phyloP scores from a whole-genome alignment of 352 stramenopile species.

The Phytopythium litorale region DNA sequence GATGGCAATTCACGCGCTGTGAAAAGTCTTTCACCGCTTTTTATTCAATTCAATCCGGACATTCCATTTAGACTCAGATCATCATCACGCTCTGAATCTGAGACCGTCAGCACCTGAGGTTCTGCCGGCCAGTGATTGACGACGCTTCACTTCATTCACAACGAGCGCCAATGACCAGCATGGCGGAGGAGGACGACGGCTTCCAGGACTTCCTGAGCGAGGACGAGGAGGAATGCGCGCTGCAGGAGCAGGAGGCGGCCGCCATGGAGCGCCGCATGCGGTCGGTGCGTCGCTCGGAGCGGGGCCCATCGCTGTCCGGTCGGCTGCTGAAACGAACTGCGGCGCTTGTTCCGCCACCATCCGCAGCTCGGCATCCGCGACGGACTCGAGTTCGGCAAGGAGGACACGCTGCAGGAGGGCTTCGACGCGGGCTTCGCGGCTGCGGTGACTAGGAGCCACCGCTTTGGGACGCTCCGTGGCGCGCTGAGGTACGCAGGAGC shows the following conservation, averaged over 20 bases:
- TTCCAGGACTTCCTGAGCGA: slow-evolving; percentile 65
- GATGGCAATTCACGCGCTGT: too few relatives aligned
- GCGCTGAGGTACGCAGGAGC: slow-evolving; percentile 26
- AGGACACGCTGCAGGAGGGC: slow-evolving; percentile 62
- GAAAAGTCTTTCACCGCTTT: too few relatives aligned
- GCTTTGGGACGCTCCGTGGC: slow-evolving; percentile 45
- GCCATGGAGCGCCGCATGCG: slow-evolving; percentile 57
- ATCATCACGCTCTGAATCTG: too few relatives aligned
- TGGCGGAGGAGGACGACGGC: slow-evolving; percentile 44
- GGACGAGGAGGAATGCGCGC: slow-evolving; percentile 37
- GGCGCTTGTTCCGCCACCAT: neutral
- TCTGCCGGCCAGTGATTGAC: neutral
- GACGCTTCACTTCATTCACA: neutral
- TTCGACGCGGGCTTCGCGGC: slow-evolving; percentile 56
- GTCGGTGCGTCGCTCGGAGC: slow-evolving; percentile 27
- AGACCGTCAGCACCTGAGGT: too few relatives aligned
- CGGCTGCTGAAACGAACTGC: slow-evolving; percentile 5
- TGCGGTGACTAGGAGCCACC: slow-evolving; percentile 32
- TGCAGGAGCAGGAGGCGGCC: slow-evolving; percentile 45
- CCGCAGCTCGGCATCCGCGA: slow-evolving; percentile 59
- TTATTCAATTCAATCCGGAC: too few relatives aligned
- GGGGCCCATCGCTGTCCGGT: neutral
- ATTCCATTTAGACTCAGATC: too few relatives aligned
- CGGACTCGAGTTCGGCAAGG: slow-evolving; percentile 65
- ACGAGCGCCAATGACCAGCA: neutral